These are phyloP conservation scores for Tricholomella constricta DNA, from an alignment of 768 basidiomycete genomes.

Conservation along the genomic window DNA sequence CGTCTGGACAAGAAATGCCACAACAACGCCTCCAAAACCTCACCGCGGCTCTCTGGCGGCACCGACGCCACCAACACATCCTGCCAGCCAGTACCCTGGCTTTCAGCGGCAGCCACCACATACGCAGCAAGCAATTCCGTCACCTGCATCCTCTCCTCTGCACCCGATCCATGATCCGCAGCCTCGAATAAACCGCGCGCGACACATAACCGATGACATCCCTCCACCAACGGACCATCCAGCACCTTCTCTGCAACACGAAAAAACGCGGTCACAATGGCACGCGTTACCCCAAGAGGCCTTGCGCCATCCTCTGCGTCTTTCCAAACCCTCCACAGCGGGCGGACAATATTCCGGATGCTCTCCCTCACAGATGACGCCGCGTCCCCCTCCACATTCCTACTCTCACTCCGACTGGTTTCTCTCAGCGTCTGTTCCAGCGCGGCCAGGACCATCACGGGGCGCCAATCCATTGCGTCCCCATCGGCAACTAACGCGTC, in stretches of 20 bases:
- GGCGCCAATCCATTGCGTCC: constrained; percentile 37
- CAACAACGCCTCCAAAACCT: constrained; percentile 26
- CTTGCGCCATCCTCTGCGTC: constrained; percentile 10
- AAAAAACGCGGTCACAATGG: constrained; percentile 45
- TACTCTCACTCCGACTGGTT: neutral
- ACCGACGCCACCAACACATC: constrained; percentile 28
- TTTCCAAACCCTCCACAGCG: constrained; percentile 47
- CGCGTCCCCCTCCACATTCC: neutral
- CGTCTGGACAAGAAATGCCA: constrained; percentile 29
- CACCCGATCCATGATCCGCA: constrained; percentile 14
- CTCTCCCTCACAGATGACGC: constrained; percentile 4
- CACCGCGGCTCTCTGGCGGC: constrained; percentile 26
- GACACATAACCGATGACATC: constrained; percentile 35
- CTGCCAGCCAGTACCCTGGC: constrained; percentile 27
- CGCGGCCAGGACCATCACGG: constrained; percentile 41
- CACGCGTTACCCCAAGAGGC: constrained; percentile 33
- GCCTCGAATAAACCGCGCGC: constrained; percentile 28
- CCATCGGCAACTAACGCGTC: neutral
- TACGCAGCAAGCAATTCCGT: constrained; percentile 38
- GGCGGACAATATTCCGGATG: constrained; percentile 28
- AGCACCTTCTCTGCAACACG: constrained; percentile 41
- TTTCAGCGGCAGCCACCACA: constrained; percentile 29
- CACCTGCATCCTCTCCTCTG: constrained; percentile 21
- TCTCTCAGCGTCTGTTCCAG: constrained; percentile 31
- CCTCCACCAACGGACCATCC: constrained; percentile 38